phyloP scores from a whole-genome alignment of 192 early-diverging fungal genomes.

The Jimgerdemannia lactiflua region DNA sequence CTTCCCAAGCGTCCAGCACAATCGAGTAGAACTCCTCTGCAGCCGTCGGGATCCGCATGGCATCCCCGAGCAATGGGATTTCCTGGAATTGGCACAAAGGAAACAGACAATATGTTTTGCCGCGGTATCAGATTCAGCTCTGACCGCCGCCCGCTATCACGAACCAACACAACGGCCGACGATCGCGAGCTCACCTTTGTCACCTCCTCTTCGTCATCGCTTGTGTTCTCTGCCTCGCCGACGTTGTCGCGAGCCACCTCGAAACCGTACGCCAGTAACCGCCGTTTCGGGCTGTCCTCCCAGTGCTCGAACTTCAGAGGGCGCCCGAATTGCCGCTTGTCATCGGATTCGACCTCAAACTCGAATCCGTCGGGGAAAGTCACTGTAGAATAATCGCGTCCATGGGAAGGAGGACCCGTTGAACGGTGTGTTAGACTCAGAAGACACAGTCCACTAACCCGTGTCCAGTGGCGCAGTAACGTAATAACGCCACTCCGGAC shows the following conservation, averaged over 20 bases:
- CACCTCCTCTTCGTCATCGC: slow-evolving; percentile 9
- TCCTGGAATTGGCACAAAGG: background rate
- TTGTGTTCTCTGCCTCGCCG: slow-evolving; percentile 11
- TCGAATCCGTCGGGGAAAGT: slow-evolving; percentile 21
- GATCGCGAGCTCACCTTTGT: background rate
- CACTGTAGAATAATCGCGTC: slow-evolving; percentile 13
- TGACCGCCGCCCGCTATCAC: too few relatives aligned
- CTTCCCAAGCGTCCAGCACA: slow-evolving; percentile 83
- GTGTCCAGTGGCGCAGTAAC: background rate
- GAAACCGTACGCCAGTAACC: slow-evolving; percentile 3
- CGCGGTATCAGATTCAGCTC: background rate
- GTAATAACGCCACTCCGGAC: background rate
- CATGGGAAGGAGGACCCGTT: background rate
- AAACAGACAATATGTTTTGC: background rate
- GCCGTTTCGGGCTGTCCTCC: background rate
- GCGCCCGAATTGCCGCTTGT: slow-evolving; percentile 16
- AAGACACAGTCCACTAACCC: background rate
- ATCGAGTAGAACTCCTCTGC: slow-evolving; percentile 56
- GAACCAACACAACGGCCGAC: too few relatives aligned
- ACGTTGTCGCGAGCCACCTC: slow-evolving; percentile 13
- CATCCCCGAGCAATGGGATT: background rate
- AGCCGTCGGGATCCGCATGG: slow-evolving; percentile 1
- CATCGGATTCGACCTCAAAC: slow-evolving; percentile 27
- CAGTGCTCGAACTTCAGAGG: background rate
- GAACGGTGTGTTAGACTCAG: background rate